Evolutionary conservation across 1,284 basidiomycete species (phyloP).

Genomic region (Cryptococcus sp.): DNA sequence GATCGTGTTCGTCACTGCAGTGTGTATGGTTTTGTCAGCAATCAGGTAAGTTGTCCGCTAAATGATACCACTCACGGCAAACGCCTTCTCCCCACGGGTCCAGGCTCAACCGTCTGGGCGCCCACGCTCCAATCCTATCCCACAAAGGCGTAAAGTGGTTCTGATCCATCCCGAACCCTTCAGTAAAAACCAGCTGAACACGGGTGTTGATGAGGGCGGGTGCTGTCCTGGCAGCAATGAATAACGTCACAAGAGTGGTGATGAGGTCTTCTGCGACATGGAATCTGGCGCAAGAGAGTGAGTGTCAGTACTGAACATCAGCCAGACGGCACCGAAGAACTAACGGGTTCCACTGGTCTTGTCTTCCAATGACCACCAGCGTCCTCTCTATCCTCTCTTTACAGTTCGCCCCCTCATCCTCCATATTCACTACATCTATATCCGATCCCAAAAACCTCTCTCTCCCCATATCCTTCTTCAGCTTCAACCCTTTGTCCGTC

Average conservation of each 20-base stretch:
- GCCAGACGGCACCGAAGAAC: conserved; percentile 8
- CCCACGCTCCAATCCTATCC: conserved; percentile 44
- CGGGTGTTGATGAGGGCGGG: conserved; percentile 25
- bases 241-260: conserved; percentile 38
- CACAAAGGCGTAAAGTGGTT: conserved; percentile 45
- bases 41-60: no score
- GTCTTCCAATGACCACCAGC: conserved; percentile 37
- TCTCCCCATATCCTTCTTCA: conserved; percentile 31
- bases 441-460: conserved; percentile 37
- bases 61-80: conserved; percentile 28
- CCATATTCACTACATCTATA: conserved; percentile 5
- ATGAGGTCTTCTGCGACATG: conserved; percentile 48
- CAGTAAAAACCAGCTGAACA: conserved; percentile 42
- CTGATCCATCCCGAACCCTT: conserved; percentile 34
- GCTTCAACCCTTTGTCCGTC: conserved; percentile 22
- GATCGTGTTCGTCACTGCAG: conserved; percentile 39
- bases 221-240: conserved; percentile 27
- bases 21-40: not conserved
- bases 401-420: conserved; percentile 17
- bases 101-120: conserved; percentile 37
- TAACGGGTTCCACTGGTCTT: conserved; percentile 47
- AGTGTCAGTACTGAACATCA: not conserved
- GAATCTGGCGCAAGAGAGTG: conserved; percentile 24
- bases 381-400: conserved; percentile 28
- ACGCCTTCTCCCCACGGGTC: conserved; percentile 39